Evolutionary conservation across 352 stramenopile species (phyloP).

Genomic region (Globisporangium mamillatum): DNA sequence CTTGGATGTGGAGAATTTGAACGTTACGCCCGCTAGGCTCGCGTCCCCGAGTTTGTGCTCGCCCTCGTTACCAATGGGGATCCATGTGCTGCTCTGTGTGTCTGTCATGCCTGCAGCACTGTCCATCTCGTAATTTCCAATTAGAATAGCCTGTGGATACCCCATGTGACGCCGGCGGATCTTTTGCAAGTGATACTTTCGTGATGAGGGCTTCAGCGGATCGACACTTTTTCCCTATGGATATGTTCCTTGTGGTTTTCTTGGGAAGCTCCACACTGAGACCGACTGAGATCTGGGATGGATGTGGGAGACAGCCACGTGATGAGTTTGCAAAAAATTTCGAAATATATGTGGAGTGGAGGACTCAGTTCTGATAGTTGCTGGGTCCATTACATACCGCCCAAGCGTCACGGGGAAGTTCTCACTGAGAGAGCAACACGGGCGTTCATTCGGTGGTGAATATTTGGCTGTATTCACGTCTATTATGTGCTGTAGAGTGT

Average conservation of each 20-base stretch:
- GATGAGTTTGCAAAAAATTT: background rate
- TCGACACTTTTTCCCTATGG: background rate
- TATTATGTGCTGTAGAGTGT: background rate
- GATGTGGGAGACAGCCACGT: background rate
- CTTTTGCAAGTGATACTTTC: constrained; percentile 5
- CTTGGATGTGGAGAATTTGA: background rate
- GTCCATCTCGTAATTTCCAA: background rate
- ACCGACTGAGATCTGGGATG: constrained; percentile 5
- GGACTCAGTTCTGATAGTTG: background rate
- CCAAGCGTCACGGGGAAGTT: background rate
- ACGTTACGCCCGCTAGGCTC: background rate
- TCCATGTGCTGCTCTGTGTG: background rate
- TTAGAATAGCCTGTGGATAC: background rate
- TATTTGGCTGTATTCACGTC: background rate
- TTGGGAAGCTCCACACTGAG: constrained; percentile 2
- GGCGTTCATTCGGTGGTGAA: background rate
- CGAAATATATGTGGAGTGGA: background rate
- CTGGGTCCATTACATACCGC: background rate
- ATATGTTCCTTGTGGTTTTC: background rate
- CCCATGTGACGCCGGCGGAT: background rate
- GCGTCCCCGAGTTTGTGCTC: too few species aligned
- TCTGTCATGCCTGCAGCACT: background rate
- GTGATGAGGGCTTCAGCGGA: constrained; percentile 9
- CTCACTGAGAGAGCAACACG: background rate
- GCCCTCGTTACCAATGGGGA: background rate